Evolutionary conservation across 2,329 filamentous ascomycete species (phyloP).

Genomic region (Sporothrix brunneoviolacea): DNA sequence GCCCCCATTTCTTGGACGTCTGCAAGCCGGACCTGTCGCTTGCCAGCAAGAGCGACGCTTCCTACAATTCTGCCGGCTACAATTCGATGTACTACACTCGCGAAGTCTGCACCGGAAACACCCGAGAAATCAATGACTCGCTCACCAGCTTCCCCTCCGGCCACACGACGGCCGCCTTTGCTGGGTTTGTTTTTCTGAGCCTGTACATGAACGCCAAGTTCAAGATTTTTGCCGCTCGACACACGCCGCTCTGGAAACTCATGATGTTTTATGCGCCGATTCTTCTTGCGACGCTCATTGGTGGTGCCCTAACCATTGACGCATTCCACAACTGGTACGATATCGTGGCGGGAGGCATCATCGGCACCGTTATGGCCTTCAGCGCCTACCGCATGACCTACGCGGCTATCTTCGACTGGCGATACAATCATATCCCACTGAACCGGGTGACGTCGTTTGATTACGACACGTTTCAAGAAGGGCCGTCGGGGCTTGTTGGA

Average conservation of each 20-base stretch:
- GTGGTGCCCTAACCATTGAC: conserved; percentile 63
- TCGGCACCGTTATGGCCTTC: conserved; percentile 58
- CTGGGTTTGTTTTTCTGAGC: conserved; percentile 62
- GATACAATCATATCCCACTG: conserved; percentile 62
- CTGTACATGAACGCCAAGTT: conserved; percentile 74
- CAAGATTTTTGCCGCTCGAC: conserved; percentile 67
- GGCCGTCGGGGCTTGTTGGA: no score
- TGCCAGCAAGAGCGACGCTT: conserved; percentile 28
- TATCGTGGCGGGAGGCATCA: conserved; percentile 54
- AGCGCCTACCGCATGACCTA: conserved; percentile 60
- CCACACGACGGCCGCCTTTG: conserved; percentile 67
- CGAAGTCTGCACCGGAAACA: conserved; percentile 62
- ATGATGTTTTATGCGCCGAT: conserved; percentile 58
- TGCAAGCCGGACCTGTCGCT: conserved; percentile 55
- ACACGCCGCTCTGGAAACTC: conserved; percentile 68
- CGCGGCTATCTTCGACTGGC: conserved; percentile 62
- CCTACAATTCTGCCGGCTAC: conserved; percentile 41
- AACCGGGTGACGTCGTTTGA: conserved; percentile 30
- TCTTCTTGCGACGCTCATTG: conserved; percentile 61
- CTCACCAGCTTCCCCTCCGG: conserved; percentile 68
- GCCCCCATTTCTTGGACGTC: conserved; percentile 65
- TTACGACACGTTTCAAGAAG: conserved; percentile 5
- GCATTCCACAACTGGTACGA: conserved; percentile 74
- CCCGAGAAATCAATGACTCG: conserved; percentile 57
- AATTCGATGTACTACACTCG: conserved; percentile 60